Evolutionary conservation across 1,139 yeast genomes (phyloP), one percentile per base, ranked within the genome.

Genomic region (Taphrina confusa): DNA sequence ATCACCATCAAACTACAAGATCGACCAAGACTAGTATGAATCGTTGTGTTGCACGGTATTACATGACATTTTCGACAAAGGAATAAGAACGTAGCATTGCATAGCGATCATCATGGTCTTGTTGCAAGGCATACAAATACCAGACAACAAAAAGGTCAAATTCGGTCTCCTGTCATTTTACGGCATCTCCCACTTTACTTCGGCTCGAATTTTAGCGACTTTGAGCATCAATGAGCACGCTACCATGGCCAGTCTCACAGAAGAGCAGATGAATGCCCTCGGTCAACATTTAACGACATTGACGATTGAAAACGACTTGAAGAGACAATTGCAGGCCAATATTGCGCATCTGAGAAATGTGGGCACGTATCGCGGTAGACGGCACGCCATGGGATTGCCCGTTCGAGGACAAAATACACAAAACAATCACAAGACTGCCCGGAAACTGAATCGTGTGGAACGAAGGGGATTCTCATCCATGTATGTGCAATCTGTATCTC

Each of bases 331-430:
- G 44, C 82, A 86, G 67, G 84, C 83, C 46, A 89, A 92, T 70
- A 92, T 92, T 67, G 81, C 82, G 58, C 76, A 87, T 70, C 90
- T 90, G 80, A 82, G 87, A 73, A 76, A 80, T 65, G 90, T 85
- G 61, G 96, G 96, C 28, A 83, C 94, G 30, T 88, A 85, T 71
- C 84, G 84, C 63, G 99, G 99, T 75, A 75, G 84, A 69, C 83
- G 98, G 75, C 98, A 92, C 72, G 87, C 90, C 57, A 78, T 82
- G 75, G 91, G 94, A 72, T 36, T 60, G 9, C 60, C 63, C 20
- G 97, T 90, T 40, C 84, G 86, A 71, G 98, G 98, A 69, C 98
- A 92, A 78, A 81, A 85, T 65, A 92, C 98, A 18, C 84, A 89
- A 76, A 88, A 86, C 65, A 92, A 92, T 71, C 95, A 95, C 30